Evolutionary conservation across 768 basidiomycete genomes (phyloP), one percentile per base, ranked within the genome.

Genomic region (Paxillus involutus): DNA sequence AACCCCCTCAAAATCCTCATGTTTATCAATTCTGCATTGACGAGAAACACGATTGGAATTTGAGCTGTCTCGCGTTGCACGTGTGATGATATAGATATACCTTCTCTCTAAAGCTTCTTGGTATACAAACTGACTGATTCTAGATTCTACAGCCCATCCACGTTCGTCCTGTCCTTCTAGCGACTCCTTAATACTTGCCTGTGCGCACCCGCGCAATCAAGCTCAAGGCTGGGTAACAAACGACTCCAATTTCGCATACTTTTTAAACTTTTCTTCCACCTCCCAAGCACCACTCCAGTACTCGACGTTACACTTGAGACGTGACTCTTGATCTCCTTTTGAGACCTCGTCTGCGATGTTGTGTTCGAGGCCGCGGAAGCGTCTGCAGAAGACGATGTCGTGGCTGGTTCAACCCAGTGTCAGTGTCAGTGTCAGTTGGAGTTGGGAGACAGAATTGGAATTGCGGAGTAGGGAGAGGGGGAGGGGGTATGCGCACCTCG

Each of bases 261-360:
- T 37, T 39, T 65, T 67, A 63, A 93, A 89, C 42, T 82, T 79
- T 71, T 96, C 92, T 69, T 98, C 96, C 44, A 94, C 86, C 68
- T 98, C 93, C 96, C 96, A 98, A 42, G 94, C 95, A 36, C 92
- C 94, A 7, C 82, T 82, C 96, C 96, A 98, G 66, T 91, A 88
- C 60, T 83, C 77, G 54, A 94, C 81, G 50, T 84, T 69, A 61
- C 87, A 87, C 53, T 82, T 80, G 55, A 97, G 78, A 11, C 90
- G 90, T 11, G 72, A 71, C 12, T 35, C 11, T 36, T 69, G 70
- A 41, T 77, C 63, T 3, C 89, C 90, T 55, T 44, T 47, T 26
- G 56, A 56, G 13, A 35, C 49, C 29, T 97, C 91, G 46, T 79
- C 77, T 37, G 77, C 75, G 60, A 98, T 93, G 32, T 92, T 83